phyloP scores from a whole-genome alignment of 495 filamentous ascomycete genomes.

The Staphylotrichum longicolle region DNA sequence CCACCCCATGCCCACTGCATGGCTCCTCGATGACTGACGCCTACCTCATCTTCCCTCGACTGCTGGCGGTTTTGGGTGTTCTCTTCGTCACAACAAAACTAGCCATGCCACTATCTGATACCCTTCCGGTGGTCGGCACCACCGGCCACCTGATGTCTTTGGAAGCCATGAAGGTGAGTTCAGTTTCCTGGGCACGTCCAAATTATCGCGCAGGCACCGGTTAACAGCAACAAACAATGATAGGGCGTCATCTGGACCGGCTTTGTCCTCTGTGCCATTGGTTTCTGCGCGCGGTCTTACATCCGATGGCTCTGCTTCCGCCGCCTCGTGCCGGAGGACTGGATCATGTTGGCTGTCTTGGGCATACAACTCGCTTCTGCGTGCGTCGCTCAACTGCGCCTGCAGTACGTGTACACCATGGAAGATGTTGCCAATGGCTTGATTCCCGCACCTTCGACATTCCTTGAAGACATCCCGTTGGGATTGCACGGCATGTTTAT shows the following conservation, averaged over 20 bases:
- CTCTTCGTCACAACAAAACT: no score
- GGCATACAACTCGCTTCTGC: not conserved
- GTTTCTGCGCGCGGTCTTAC: slow-evolving; percentile 16
- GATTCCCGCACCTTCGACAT: slow-evolving; percentile 6
- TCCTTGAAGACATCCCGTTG: not conserved
- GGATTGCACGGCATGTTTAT: not conserved
- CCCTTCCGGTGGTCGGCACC: no score
- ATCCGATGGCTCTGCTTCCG: slow-evolving; percentile 25
- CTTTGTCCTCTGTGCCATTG: slow-evolving; percentile 19
- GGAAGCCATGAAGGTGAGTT: no score
- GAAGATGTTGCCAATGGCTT: slow-evolving; percentile 15
- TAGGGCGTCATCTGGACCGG: slow-evolving; percentile 19
- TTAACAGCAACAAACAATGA: not conserved
- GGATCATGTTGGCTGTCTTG: slow-evolving; percentile 15
- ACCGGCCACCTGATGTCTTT: no score
- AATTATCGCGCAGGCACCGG: no score
- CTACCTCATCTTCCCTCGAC: no score
- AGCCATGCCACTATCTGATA: no score
- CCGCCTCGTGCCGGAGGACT: slow-evolving; percentile 17
- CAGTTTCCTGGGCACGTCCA: no score
- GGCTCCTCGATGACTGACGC: no score
- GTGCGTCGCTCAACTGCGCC: slow-evolving; percentile 12
- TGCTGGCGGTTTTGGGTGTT: no score
- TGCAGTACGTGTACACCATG: slow-evolving; percentile 17
- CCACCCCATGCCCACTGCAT: no score